Base-by-base conservation (phyloP, 306 rosid species). In the Calophaca sinica region DNA sequence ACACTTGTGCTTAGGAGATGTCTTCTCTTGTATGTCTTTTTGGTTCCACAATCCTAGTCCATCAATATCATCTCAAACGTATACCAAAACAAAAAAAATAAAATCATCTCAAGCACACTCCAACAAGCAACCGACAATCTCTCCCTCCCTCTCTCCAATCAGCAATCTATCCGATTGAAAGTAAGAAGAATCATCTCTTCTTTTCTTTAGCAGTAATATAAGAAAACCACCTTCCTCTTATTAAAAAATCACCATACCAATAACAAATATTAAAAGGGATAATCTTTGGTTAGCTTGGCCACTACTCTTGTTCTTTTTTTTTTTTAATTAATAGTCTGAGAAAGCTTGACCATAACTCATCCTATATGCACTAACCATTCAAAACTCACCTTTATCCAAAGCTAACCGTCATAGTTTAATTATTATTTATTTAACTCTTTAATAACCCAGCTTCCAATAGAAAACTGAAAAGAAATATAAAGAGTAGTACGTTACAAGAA, bases 101-200 rank as follows among this genome's bases (percentile, higher is more conserved):
- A n/a, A 20, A 20, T 20, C 26, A 20, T 20, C 26, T 20, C 26
- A 20, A 20, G 26, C 26, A 20, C 26, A 20, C 26, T 20, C 26
- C 26, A 20, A 20, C 26, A 20, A 20, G 26, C 80, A 83, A 83
- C 79, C 71, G 69, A 85, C 83, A 36, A 61, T 54, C 6, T 36
- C 11, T 55, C 53, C 15, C 32, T 5, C 3, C 6, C 20, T 52
- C 70, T 32, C 51, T 44, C 51, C 33, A 29, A 62, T 10, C 35
- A 4, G 8, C 10, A 31, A 13, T 9, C 20, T 46, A 0, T 58
- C 12, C 32, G 0, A 62, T 45, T 49, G n/a, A 59, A 79, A 38
- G 35, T 45, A 54, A 49, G 6, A 13, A 57, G 65, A 81, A 83
- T 70, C 58, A 42, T 62, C 15, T 45, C 61, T 52, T 66, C 48